A percentile compares a stretch with the other conserved stretches of the same genome.
Conservation (phyloP, 2,329 filamentous ascomycete species). For the Piedraia hortae region DNA sequence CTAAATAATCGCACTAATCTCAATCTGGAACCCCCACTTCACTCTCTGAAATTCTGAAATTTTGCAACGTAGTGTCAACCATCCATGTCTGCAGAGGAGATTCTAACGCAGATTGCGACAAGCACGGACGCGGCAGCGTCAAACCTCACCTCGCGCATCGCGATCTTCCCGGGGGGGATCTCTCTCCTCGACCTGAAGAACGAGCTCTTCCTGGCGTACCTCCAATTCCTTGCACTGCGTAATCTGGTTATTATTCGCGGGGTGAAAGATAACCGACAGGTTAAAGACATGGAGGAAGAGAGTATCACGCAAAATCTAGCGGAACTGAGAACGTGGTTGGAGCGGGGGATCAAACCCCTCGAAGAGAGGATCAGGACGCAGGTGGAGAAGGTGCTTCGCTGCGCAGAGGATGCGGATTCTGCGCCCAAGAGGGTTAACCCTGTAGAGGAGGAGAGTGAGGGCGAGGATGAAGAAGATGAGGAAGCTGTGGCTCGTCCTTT, state of each 20-base stretch:
- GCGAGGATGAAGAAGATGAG: conserved; percentile 13
- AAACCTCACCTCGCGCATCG: too few species aligned
- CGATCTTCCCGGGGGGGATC: too few species aligned
- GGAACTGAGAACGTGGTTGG: conserved; percentile 72
- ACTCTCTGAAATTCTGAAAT: too few species aligned
- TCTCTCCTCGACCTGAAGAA: conserved; percentile 90
- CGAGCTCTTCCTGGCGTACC: conserved; percentile 83
- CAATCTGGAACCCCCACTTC: too few species aligned
- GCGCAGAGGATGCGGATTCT: conserved; percentile 37
- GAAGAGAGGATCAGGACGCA: conserved; percentile 84
- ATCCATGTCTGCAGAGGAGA: too few species aligned
- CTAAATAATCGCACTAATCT: too few species aligned
- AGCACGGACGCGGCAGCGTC: too few species aligned
- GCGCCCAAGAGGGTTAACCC: too few species aligned
- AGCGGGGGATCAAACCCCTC: conserved; percentile 70
- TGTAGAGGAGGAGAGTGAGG: conserved; percentile 4
- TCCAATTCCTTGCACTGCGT: conserved; percentile 71
- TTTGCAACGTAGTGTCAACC: too few species aligned
- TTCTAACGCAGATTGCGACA: too few species aligned
- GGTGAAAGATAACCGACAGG: conserved; percentile 13
- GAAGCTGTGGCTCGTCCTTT: conserved; percentile 28
- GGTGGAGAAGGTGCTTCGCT: conserved; percentile 77
- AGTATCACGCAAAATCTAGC: conserved; percentile 64
- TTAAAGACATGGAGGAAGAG: conserved; percentile 17
- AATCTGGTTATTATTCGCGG: conserved; percentile 18